Evolutionary conservation across 495 filamentous ascomycete genomes (phyloP), one percentile per base, ranked within the genome.

Genomic region (Immersiella caudata): DNA sequence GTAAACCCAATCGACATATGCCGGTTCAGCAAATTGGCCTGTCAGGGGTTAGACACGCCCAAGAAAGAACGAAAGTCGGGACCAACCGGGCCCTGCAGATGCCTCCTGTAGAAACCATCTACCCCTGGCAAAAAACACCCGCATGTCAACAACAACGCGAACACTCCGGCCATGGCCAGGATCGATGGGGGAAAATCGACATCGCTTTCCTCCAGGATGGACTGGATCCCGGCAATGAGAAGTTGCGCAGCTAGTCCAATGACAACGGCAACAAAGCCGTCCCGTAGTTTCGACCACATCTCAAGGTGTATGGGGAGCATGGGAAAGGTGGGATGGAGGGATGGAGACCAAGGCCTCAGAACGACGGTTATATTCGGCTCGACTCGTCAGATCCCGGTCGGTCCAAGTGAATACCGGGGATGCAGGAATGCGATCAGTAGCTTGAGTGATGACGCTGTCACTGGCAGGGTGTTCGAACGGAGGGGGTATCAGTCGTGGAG

Each of bases 1-100:
- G 79, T 81, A 52, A 83, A 83, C 1, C 81, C 81, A 40, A 82
- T 74, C 1, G 79, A 80, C 81, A 83, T 83, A 68, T 83, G 80
- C 8, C 80, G 77, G 60, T 81, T 81, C 51, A 83, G 60, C 12
- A 83, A 76, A 51, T 80, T 77, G 16, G 76, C 75, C 67, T 78
- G 57, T 25, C 12, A 22, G 7, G 26, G 16, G 61, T 63, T 21
- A 63, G 49, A 40, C 14, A 57, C 20, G 16, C n/a, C 25, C n/a
- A 11, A 3, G 20, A 21, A 6, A n/a, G 25, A 65, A 25, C 18
- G 1, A 12, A 9, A 22, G 2, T 55, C 12, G 58, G 27, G 8
- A 70, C 76, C 66, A 54, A 79, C 76, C n/a, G 80, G 71, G 14
- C 74, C 69, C 55, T 71, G 74, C n/a, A 83, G 55, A 26, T 75